These are phyloP conservation scores for Scorias spongiosa DNA, from an alignment of 2,329 filamentous ascomycete genomes.

Conservation along the genomic window DNA sequence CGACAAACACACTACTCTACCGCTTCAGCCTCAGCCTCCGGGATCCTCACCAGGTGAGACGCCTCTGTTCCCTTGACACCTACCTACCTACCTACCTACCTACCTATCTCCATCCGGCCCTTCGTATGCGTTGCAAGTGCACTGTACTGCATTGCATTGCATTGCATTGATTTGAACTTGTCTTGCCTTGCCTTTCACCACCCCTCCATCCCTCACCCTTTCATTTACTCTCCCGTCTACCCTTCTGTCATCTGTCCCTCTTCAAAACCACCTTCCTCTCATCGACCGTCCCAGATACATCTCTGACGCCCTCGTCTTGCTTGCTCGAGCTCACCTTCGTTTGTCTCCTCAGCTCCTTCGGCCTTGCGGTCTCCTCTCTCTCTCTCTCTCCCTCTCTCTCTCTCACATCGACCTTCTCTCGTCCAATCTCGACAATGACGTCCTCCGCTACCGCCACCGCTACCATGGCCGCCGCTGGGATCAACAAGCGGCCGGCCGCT, in stretches of 20 bases:
- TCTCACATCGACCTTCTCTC: neutral
- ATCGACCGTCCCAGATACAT: neutral
- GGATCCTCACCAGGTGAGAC: too few species aligned
- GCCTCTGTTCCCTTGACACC: too few species aligned
- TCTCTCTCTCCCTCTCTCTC: neutral
- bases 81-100: too few species aligned
- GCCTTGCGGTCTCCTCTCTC: neutral
- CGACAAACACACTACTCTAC: too few species aligned
- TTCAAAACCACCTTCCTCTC: neutral
- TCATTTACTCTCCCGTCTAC: neutral
- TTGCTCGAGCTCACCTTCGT: neutral
- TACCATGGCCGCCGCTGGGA: constrained; percentile 20
- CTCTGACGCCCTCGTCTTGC: neutral
- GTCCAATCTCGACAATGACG: constrained; percentile 9
- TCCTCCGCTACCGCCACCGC: constrained; percentile 16
- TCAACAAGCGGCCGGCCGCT: constrained; percentile 25
- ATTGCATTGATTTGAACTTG: too few species aligned
- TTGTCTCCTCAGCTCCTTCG: neutral
- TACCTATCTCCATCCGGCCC: too few species aligned
- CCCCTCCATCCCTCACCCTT: too few species aligned
- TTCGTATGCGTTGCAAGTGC: too few species aligned
- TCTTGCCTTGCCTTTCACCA: too few species aligned
- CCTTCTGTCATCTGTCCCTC: neutral
- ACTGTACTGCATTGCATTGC: too few species aligned
- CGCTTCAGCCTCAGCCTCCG: too few species aligned